Evolutionary conservation across 768 basidiomycete species (phyloP).

Genomic region (Baorangia bicolor): DNA sequence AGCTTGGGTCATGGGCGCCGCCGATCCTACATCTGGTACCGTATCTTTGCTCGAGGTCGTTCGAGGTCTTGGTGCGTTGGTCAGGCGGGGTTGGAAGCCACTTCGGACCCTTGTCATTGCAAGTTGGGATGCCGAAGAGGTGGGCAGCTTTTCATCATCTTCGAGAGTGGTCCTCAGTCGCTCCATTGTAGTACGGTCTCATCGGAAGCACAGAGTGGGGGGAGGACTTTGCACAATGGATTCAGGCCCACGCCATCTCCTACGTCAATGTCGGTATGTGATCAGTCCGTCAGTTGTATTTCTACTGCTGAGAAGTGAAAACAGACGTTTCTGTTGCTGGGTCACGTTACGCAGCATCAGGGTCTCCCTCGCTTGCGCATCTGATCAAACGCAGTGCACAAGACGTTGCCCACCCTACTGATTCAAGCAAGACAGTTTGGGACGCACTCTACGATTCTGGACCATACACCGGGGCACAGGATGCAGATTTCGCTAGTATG

Average conservation of each 20-base stretch:
- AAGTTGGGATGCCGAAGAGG: conserved; percentile 79
- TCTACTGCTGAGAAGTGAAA: conserved; percentile 1
- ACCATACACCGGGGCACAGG: conserved; percentile 42
- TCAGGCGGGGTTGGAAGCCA: conserved; percentile 60
- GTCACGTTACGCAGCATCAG: conserved; percentile 47
- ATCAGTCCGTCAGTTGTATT: background rate
- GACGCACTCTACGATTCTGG: conserved; percentile 57
- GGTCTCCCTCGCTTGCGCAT: conserved; percentile 66
- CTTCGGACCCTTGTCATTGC: conserved; percentile 69
- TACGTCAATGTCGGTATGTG: conserved; percentile 77
- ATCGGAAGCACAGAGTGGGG: conserved; percentile 91
- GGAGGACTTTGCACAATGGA: conserved; percentile 85
- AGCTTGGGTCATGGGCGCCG: conserved; percentile 48
- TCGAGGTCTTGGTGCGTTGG: conserved; percentile 49
- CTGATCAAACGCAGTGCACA: conserved; percentile 53
- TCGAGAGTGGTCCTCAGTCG: background rate
- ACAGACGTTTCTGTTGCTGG: conserved; percentile 55
- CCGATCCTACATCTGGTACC: conserved; percentile 56
- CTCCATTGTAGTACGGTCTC: conserved; percentile 52
- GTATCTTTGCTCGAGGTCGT: conserved; percentile 55
- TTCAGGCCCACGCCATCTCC: conserved; percentile 74
- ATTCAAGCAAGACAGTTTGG: conserved; percentile 53
- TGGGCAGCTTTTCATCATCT: conserved; percentile 15
- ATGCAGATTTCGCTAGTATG: conserved; percentile 42
- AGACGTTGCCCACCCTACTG: conserved; percentile 56